phyloP scores from a whole-genome alignment of 1,284 basidiomycete species.

The Cystobasidium pallidum region DNA sequence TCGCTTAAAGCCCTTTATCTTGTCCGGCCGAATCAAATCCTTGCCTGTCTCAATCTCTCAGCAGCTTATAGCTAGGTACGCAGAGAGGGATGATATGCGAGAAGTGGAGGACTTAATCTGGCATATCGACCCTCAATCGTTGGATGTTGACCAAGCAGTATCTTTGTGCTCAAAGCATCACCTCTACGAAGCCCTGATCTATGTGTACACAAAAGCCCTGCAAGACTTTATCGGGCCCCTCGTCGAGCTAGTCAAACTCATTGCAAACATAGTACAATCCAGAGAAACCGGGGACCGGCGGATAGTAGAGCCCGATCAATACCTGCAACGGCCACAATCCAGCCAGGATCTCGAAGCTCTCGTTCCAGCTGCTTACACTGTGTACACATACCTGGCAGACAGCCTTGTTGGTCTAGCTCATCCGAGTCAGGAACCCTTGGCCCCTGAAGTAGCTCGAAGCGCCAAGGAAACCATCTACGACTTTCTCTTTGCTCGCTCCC shows the following conservation, averaged over 20 bases:
- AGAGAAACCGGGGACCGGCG: conserved; percentile 56
- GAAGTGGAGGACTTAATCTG: conserved; percentile 87
- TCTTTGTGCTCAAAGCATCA: conserved; percentile 77
- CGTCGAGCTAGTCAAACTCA: conserved; percentile 77
- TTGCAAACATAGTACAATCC: conserved; percentile 68
- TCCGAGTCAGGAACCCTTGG: conserved; percentile 76
- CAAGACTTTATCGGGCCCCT: conserved; percentile 87
- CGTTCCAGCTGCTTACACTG: conserved; percentile 81
- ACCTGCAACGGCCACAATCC: not conserved
- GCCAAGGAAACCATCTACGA: conserved; percentile 51
- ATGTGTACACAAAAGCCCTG: conserved; percentile 83
- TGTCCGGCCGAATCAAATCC: conserved; percentile 70
- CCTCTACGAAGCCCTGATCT: conserved; percentile 91
- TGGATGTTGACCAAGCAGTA: conserved; percentile 94
- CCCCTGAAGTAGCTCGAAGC: conserved; percentile 70
- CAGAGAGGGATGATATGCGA: conserved; percentile 71
- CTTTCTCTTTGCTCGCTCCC: conserved; percentile 48
- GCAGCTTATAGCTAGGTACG: conserved; percentile 76
- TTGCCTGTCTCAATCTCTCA: conserved; percentile 83
- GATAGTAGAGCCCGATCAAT: conserved; percentile 49
- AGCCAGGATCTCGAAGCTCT: conserved; percentile 63
- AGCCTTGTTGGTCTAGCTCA: conserved; percentile 83
- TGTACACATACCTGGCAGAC: conserved; percentile 88
- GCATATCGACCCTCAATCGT: conserved; percentile 86
- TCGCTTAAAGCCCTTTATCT: conserved; percentile 80